Evolutionary conservation across 805 yeast genomes (phyloP).

Genomic region (Ogataea pilisensis): DNA sequence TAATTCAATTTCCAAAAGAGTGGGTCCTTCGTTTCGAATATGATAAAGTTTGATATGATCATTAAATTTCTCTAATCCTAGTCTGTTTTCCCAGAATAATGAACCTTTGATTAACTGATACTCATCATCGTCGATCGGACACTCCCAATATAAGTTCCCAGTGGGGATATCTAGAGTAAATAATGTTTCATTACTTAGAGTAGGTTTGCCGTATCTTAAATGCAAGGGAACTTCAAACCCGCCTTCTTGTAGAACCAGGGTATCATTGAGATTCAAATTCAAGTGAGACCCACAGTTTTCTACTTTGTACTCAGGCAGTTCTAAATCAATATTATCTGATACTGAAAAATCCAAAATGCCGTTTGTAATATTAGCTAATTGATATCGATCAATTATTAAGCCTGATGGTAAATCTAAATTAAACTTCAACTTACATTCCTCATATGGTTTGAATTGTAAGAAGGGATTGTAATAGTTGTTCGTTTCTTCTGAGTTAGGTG

Average conservation of each 20-base stretch:
- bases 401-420: conserved; percentile 23
- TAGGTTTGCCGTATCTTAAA: conserved; percentile 28
- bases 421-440: conserved; percentile 20
- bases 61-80: conserved; percentile 16
- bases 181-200: conserved; percentile 4
- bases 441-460: conserved; percentile 6
- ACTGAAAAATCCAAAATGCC: conserved; percentile 9
- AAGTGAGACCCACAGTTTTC: conserved; percentile 23
- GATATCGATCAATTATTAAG: conserved; percentile 27
- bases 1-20: conserved; percentile 6
- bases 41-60: conserved; percentile 13
- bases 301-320: conserved; percentile 28
- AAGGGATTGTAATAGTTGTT: not conserved
- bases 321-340: conserved; percentile 27
- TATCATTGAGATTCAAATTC: conserved; percentile 16
- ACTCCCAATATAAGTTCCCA: conserved; percentile 27
- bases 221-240: conserved; percentile 31
- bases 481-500: too few species aligned
- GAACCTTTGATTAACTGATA: conserved; percentile 12
- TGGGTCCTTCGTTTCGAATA: conserved; percentile 1
- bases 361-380: conserved; percentile 5
- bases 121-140: conserved; percentile 13
- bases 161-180: conserved; percentile 12
- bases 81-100: conserved; percentile 20
- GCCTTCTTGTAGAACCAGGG: conserved; percentile 4